Percentiles rank a stretch among this genome's conserved stretches.
These are phyloP conservation scores for Bipolaris sorokiniana DNA, from an alignment of 2,329 filamentous ascomycete species.

Conservation along the genomic window DNA sequence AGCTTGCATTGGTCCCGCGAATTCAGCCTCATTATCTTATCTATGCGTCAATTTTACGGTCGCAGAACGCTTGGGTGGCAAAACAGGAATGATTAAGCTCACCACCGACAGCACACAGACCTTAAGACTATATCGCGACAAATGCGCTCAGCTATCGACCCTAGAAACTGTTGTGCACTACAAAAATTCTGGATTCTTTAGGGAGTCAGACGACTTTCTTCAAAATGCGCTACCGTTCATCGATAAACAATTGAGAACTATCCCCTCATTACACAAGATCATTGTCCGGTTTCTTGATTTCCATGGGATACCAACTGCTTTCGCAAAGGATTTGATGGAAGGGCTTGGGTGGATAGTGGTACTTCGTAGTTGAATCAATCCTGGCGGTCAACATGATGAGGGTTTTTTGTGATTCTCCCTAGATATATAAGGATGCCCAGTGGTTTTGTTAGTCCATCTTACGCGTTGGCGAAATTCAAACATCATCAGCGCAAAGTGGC, in stretches of 20 bases:
- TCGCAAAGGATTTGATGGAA: too few relatives aligned
- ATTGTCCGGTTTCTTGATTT: slow-evolving; percentile 9
- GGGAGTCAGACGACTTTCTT: slow-evolving; percentile 16
- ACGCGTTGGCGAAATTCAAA: too few relatives aligned
- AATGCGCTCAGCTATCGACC: slow-evolving; percentile 20
- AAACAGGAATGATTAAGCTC: slow-evolving; percentile 11
- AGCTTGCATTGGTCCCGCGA: slow-evolving; percentile 15
- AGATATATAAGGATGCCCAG: too few relatives aligned
- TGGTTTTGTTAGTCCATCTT: too few relatives aligned
- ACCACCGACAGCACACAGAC: slow-evolving; percentile 15
- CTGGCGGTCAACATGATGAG: too few relatives aligned
- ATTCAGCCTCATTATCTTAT: slow-evolving; percentile 18
- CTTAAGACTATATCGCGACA: slow-evolving; percentile 15
- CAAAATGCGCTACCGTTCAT: slow-evolving; percentile 13
- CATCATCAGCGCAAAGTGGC: too few relatives aligned
- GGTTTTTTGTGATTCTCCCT: too few relatives aligned
- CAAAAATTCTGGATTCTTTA: slow-evolving; percentile 20
- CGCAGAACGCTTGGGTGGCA: slow-evolving; percentile 7
- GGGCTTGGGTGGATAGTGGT: too few relatives aligned
- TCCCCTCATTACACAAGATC: slow-evolving; percentile 13
- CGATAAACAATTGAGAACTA: slow-evolving; percentile 12
- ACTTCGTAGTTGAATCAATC: too few relatives aligned
- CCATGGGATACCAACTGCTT: slow-evolving; percentile 4
- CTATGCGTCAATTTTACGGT: slow-evolving; percentile 23
- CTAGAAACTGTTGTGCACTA: slow-evolving; percentile 19